Conservation (phyloP, 768 basidiomycete species). For the Dentipellis fragilis region DNA sequence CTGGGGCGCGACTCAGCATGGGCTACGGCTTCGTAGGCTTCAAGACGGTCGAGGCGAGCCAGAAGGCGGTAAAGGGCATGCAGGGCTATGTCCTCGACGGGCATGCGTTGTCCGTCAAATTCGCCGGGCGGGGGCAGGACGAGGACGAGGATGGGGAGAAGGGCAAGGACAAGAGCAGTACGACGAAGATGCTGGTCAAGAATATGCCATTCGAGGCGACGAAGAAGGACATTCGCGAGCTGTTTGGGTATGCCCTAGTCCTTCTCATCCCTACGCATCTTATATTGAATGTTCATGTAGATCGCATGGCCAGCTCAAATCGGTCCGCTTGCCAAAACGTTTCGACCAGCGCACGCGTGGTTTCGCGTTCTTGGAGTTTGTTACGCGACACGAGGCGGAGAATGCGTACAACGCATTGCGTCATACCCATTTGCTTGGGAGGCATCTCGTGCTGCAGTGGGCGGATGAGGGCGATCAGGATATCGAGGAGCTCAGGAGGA, state of each 20-base stretch:
- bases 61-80: conserved; percentile 64
- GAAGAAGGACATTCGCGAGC: conserved; percentile 81
- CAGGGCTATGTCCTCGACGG: conserved; percentile 83
- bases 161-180: conserved; percentile 40
- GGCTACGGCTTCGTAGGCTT: conserved; percentile 97
- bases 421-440: conserved; percentile 92
- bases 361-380: conserved; percentile 95
- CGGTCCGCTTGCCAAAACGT: conserved; percentile 86
- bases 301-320: conserved; percentile 87
- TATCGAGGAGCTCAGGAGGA: conserved; percentile 63
- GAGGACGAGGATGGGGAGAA: conserved; percentile 38
- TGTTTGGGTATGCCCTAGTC: conserved; percentile 66
- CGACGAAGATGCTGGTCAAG: conserved; percentile 96
- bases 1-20: conserved; percentile 65
- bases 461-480: conserved; percentile 72
- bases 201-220: conserved; percentile 96
- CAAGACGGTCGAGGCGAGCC: conserved; percentile 61
- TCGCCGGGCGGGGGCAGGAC: conserved; percentile 71
- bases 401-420: conserved; percentile 77
- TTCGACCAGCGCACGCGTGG: conserved; percentile 85
- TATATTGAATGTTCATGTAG: conserved; percentile 27
- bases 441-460: conserved; percentile 95
- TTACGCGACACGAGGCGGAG: conserved; percentile 82
- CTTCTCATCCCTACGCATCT: background rate
- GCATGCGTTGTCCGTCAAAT: conserved; percentile 73